A percentile compares a stretch with the other conserved stretches of the same genome.
These are phyloP conservation scores for Chernovozyma aurita DNA, from an alignment of 1,139 yeast genomes.

Conservation along the genomic window DNA sequence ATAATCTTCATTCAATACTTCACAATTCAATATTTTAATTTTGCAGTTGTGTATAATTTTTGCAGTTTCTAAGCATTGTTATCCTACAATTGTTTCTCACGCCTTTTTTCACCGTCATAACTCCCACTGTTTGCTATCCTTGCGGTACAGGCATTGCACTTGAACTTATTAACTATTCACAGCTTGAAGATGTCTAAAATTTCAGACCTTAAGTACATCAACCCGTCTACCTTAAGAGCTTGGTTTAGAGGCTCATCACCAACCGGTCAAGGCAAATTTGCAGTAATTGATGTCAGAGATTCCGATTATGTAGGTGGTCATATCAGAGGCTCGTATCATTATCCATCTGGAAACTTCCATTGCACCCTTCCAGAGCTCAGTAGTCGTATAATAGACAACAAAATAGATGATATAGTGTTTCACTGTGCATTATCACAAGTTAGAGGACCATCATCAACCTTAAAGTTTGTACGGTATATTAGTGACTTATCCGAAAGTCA, in stretches of 20 bases:
- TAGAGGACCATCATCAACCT: slow-evolving; percentile 83
- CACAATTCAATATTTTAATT: too few relatives aligned
- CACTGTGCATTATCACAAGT: slow-evolving; percentile 90
- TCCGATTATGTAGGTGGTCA: slow-evolving; percentile 70
- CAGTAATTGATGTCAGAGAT: slow-evolving; percentile 84
- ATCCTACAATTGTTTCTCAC: too few relatives aligned
- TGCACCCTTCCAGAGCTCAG: slow-evolving; percentile 40
- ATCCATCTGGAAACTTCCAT: slow-evolving; percentile 52
- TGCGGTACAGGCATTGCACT: too few relatives aligned
- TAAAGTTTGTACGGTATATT: slow-evolving; percentile 55
- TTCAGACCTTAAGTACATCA: slow-evolving; percentile 28
- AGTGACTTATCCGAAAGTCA: slow-evolving; percentile 30
- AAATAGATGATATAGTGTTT: slow-evolving; percentile 60
- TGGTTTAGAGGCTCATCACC: slow-evolving; percentile 41
- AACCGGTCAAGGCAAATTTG: slow-evolving; percentile 42
- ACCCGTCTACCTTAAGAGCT: slow-evolving; percentile 35
- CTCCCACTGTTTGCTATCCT: too few relatives aligned
- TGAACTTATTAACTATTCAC: too few relatives aligned
- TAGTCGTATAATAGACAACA: slow-evolving; percentile 24
- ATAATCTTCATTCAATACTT: too few relatives aligned
- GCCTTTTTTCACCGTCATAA: too few relatives aligned
- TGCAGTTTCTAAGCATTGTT: too few relatives aligned
- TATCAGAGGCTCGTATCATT: slow-evolving; percentile 56
- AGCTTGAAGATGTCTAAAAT: slow-evolving; percentile 1
- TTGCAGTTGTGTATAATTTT: too few relatives aligned